Percentiles rank a stretch among this genome's conserved stretches.
phyloP scores from a whole-genome alignment of 208 protist species.

The Trichomonas tenax region DNA sequence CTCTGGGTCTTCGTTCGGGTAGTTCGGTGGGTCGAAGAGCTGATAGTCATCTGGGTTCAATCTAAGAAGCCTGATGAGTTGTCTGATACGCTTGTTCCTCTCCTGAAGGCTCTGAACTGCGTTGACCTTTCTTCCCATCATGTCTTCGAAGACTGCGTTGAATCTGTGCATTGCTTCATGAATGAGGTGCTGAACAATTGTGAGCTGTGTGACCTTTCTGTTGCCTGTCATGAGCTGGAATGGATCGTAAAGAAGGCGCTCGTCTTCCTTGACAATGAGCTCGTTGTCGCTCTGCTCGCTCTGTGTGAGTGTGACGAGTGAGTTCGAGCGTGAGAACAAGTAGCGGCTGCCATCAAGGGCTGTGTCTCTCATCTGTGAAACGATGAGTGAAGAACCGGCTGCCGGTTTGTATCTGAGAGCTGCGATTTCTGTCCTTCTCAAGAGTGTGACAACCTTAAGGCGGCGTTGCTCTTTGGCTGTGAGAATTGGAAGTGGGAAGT shows the following conservation, averaged over 20 bases:
- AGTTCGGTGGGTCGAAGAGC: background rate
- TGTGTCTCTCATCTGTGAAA: background rate
- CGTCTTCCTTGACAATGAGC: background rate
- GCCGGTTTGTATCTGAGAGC: background rate
- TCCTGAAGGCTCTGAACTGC: background rate
- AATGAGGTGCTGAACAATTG: background rate
- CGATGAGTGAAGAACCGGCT: background rate
- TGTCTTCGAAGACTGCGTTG: background rate
- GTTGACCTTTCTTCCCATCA: background rate
- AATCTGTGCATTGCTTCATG: background rate
- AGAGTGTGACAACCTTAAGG: background rate
- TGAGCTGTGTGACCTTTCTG: background rate
- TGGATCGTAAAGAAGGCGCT: background rate
- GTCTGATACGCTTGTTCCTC: background rate
- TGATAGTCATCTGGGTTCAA: constrained; percentile 1
- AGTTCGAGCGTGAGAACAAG: background rate
- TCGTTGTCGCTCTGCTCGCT: background rate
- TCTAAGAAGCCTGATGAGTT: background rate
- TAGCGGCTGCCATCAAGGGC: background rate
- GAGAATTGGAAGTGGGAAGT: background rate
- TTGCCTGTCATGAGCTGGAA: background rate
- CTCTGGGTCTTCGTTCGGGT: background rate
- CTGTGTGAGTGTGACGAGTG: background rate
- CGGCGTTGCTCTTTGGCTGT: background rate
- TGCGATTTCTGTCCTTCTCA: background rate